Percentiles rank a stretch among this genome's conserved stretches.
Conservation (phyloP, 306 rosid genomes). For the Fragaria nilgerrensis region DNA sequence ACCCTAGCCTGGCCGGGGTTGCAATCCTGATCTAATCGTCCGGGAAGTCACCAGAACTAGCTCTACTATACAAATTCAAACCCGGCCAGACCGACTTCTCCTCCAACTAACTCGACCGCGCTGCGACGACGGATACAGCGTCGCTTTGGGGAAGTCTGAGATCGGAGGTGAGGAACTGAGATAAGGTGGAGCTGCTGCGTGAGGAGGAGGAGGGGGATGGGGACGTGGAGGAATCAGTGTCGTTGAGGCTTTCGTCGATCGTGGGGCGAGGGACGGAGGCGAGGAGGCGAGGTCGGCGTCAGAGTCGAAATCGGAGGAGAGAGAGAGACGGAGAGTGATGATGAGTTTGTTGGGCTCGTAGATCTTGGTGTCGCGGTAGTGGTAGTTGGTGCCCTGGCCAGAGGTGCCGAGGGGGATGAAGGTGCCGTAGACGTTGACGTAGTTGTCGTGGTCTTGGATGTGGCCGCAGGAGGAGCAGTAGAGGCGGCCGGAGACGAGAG, state of each 20-base stretch:
- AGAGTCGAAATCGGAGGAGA: constrained; percentile 29
- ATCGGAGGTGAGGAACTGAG: constrained; percentile 6
- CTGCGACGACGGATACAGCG: constrained; percentile 4
- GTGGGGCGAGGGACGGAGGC: constrained; percentile 55
- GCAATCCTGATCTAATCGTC: constrained; percentile 37
- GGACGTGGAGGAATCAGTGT: constrained; percentile 59
- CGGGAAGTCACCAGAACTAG: constrained; percentile 33
- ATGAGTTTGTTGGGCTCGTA: no score
- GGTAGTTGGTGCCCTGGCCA: no score
- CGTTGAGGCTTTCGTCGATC: constrained; percentile 84
- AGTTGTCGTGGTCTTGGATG: no score
- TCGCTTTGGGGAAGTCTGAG: constrained; percentile 17
- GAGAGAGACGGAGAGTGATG: no score
- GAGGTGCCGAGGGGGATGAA: no score
- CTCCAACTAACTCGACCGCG: background rate
- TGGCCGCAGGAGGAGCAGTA: no score
- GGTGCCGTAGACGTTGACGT: no score
- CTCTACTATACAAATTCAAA: constrained; percentile 37
- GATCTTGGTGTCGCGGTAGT: no score
- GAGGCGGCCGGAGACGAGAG: no score
- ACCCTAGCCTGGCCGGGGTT: constrained; percentile 2
- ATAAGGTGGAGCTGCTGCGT: background rate
- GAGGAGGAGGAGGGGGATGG: constrained; percentile 31
- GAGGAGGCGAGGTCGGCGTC: background rate
- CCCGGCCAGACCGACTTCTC: constrained; percentile 28